Base-by-base conservation (phyloP, 805 yeast species). In the Yamadazyma sp. region DNA sequence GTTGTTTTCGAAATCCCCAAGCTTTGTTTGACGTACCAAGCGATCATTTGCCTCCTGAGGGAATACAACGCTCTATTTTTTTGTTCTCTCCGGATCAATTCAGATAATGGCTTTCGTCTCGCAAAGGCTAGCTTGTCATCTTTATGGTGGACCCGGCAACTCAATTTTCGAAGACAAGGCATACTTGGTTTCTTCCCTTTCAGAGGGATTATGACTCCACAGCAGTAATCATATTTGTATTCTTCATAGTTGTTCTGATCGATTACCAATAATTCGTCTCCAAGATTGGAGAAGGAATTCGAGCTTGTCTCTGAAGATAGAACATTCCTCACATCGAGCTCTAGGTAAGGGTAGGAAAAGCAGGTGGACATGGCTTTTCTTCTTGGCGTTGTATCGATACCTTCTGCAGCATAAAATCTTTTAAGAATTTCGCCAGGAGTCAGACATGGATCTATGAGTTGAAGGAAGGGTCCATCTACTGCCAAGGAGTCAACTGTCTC, bases 211-310 rank as follows among this genome's bases (percentile, higher is more conserved):
- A 21, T 17, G 14, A 46, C 53, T 3, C 47, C 45, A 36, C 53
- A 48, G 12, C 38, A 37, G 19, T 40, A 48, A 25, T 46, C 50
- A 27, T 39, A 23, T 27, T 33, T 44, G 18, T 28, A 33, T 15
- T 15, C 9, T 1, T 38, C 29, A 15, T 18, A 35, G 21, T 28
- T 35, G 10, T 23, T 17, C 15, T 28, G 32, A 16, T 22, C 18
- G 9, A 32, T 27, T n/a, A 6, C 18, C 26, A 25, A 7, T 3
- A 13, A 13, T 5, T 29, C 35, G 16, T 30, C 37, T 4, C 11
- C 37, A 12, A 30, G 12, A 12, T 30, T 25, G 13, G 33, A 17
- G 6, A 30, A 16, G 14, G 33, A 25, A 13, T 19, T 17, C 8
- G 33, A 30, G 17, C 33, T 30, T n/a, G 19, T n/a, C n/a, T 19